Evolutionary conservation across 1,284 basidiomycete species (phyloP), one percentile per base, ranked within the genome.

Genomic region (Sanghuangporus weigelae): DNA sequence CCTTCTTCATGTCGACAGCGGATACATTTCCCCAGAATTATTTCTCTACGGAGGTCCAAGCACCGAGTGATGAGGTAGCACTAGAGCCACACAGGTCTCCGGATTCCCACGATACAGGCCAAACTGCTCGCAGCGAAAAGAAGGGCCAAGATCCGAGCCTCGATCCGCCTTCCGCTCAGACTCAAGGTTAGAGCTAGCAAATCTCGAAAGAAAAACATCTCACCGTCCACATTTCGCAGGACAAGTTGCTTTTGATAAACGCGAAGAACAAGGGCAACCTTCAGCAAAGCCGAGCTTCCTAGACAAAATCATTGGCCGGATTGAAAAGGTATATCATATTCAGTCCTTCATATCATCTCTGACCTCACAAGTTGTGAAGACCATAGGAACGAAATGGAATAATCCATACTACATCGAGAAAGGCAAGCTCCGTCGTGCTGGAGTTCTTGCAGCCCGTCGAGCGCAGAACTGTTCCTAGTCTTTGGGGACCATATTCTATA

Each of bases 371-470:
- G 19, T 19, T 61, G n/a, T 12, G n/a, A 14, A 62, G 60, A 16
- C 42, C 12, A 19, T 40, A 10, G 60, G 60, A 14, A 16, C 19
- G 21, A 42, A 62, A 36, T 62, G 42, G 51, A 62, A 62, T 26
- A 57, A 49, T 23, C 55, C 60, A 19, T 36, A 49, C 1, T 23
- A 21, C 19, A n/a, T 38, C 21, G 60, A 55, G 16, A 62, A 39
- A 31, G 60, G 60, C 14, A 38, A 57, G 38, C 60, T 62, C 31
- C 60, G 60, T 21, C 44, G 39, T 26, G 19, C 49, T 42, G 58
- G 58, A 31, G 36, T 50, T 19, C 31, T 54, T 36, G 53, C 48
- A 21, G 48, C 31, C 36, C 48, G 58, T 19, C 12, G 26, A 53
- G 58, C 6, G 6, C 21, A 19, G 14, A 42, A 42, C 42, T 4